Evolutionary conservation across 805 yeast genomes (phyloP).

Genomic region (Wickerhamiella australiensis): DNA sequence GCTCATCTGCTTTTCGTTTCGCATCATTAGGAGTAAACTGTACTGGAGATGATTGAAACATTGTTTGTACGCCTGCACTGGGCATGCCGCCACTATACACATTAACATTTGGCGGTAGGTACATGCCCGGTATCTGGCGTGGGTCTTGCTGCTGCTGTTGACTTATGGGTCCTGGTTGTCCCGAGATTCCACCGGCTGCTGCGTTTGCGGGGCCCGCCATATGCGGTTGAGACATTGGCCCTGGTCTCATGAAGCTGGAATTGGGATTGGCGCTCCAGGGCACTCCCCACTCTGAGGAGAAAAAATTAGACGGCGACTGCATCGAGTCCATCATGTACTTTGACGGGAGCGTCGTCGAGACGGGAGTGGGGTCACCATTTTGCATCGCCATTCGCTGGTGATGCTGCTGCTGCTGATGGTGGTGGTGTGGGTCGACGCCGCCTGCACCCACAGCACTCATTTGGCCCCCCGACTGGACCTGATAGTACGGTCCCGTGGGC

Average conservation of each 20-base stretch:
- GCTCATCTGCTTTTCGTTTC: constrained; percentile 1
- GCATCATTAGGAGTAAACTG: constrained; percentile 8
- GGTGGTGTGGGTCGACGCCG: no score
- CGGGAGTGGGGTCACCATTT: constrained; percentile 53
- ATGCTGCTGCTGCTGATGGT: background rate
- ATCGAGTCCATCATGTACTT: constrained; percentile 59
- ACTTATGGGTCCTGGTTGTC: background rate
- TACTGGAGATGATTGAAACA: constrained; percentile 1
- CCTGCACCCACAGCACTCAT: background rate
- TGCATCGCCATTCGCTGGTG: background rate
- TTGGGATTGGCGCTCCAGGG: constrained; percentile 15
- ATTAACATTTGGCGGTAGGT: constrained; percentile 1
- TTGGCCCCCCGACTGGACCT: background rate
- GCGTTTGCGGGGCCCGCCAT: constrained; percentile 4
- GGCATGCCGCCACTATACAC: constrained; percentile 5
- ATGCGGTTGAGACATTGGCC: background rate
- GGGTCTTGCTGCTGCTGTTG: constrained; percentile 3
- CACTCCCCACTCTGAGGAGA: constrained; percentile 47
- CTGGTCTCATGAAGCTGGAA: constrained; percentile 10
- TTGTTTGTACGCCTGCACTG: background rate
- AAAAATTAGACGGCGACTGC: constrained; percentile 71
- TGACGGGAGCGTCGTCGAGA: constrained; percentile 57
- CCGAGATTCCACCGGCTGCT: background rate
- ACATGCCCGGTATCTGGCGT: background rate
- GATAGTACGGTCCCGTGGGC: constrained; percentile 8